A percentile compares a stretch with the other conserved stretches of the same genome.
Conservation (phyloP, 2,329 filamentous ascomycete genomes). For the Lasiodiplodia citricola region DNA sequence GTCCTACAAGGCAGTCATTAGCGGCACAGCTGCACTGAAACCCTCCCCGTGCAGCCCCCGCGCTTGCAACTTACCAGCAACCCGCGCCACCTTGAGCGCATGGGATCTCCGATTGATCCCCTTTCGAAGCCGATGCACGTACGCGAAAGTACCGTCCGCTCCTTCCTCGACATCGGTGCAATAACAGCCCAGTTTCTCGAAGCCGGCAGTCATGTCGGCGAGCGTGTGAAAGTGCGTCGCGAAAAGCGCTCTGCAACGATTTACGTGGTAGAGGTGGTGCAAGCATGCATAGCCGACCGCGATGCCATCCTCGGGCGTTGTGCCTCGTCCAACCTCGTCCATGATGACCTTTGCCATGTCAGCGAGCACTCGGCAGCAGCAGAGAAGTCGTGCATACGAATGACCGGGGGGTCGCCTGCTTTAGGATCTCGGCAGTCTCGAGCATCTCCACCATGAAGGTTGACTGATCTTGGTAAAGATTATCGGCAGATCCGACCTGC, state of each 20-base stretch:
- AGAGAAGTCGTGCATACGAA: slow-evolving; percentile 62
- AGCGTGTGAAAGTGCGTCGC: slow-evolving; percentile 93
- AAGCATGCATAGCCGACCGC: slow-evolving; percentile 90
- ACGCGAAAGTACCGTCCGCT: slow-evolving; percentile 68
- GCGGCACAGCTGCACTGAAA: slow-evolving; percentile 7
- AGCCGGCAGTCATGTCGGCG: slow-evolving; percentile 72
- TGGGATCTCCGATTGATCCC: slow-evolving; percentile 89
- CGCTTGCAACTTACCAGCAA: slow-evolving; percentile 64
- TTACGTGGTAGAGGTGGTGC: slow-evolving; percentile 79
- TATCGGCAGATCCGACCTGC: slow-evolving; percentile 84
- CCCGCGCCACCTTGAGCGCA: slow-evolving; percentile 88
- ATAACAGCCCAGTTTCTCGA: slow-evolving; percentile 71
- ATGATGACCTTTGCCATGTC: slow-evolving; percentile 66
- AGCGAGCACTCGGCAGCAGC: neutral
- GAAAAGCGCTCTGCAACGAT: slow-evolving; percentile 81
- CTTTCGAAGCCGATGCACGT: slow-evolving; percentile 79
- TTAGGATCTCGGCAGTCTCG: slow-evolving; percentile 89
- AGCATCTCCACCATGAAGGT: slow-evolving; percentile 99
- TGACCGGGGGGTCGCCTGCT: slow-evolving; percentile 78
- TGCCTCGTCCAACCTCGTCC: slow-evolving; percentile 96
- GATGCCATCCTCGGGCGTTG: slow-evolving; percentile 88
- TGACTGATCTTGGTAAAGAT: slow-evolving; percentile 91
- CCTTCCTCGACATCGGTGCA: slow-evolving; percentile 90
- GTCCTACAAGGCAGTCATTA: slow-evolving; percentile 43
- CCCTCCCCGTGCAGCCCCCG: neutral